phyloP scores from a whole-genome alignment of 306 rosid genomes.

The Lotus japonicus region DNA sequence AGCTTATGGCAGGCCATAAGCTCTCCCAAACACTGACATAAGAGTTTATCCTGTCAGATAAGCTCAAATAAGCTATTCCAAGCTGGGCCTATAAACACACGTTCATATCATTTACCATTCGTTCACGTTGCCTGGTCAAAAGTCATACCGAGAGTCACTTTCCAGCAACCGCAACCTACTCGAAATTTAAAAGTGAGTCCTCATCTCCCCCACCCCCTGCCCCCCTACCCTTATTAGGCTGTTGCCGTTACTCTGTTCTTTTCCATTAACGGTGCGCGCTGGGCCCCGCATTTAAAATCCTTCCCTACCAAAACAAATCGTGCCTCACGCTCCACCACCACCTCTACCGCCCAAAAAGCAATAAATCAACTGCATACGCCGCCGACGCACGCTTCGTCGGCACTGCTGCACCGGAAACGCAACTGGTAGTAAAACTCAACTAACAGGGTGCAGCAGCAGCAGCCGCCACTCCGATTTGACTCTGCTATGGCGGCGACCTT shows the following conservation, averaged over 20 bases:
- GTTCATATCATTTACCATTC: no score
- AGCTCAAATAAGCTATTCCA: no score
- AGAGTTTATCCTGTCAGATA: no score
- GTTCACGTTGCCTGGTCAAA: background rate
- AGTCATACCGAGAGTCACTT: background rate
- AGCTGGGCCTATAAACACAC: no score
- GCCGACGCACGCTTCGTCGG: slow-evolving; percentile 17
- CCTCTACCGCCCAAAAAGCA: background rate
- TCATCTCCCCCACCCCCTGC: background rate
- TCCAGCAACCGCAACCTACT: background rate
- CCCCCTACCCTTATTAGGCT: background rate
- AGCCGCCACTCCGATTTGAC: slow-evolving; percentile 23
- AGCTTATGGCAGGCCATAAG: no score
- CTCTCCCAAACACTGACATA: no score
- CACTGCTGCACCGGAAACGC: background rate
- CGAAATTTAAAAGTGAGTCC: background rate
- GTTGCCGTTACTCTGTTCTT: slow-evolving; percentile 40
- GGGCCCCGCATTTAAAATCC: slow-evolving; percentile 11
- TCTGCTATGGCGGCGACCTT: slow-evolving; percentile 34
- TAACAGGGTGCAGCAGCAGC: background rate
- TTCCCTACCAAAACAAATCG: slow-evolving; percentile 8
- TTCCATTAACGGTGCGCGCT: slow-evolving; percentile 36
- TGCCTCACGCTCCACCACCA: no score
- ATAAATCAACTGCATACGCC: background rate
- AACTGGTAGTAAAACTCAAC: slow-evolving; percentile 7